These are phyloP conservation scores for Tetraselmis striata DNA, from an alignment of 139 green algal species.

Conservation along the genomic window DNA sequence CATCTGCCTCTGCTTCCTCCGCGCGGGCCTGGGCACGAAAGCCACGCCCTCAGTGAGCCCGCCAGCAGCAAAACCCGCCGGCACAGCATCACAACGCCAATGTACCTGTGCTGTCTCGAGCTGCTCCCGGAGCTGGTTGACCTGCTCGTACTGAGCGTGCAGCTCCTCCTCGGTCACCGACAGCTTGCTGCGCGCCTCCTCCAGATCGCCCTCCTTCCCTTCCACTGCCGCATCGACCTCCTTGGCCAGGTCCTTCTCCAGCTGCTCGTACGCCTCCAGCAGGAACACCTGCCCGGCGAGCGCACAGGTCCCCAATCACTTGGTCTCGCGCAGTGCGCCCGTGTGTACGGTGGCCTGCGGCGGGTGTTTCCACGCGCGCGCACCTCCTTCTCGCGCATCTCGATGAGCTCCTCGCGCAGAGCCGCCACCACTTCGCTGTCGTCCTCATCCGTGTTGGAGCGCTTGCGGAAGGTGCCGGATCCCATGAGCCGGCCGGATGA, in stretches of 20 bases:
- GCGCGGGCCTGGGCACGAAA: neutral
- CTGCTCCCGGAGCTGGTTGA: neutral
- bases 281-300: slow-evolving; percentile 42
- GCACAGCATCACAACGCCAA: no score
- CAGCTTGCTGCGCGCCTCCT: slow-evolving; percentile 1
- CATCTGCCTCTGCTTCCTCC: slow-evolving; percentile 3
- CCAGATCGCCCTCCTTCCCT: neutral
- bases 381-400: slow-evolving; percentile 44
- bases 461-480: neutral
- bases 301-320: no score
- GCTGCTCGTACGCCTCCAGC: slow-evolving; percentile 71
- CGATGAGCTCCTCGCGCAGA: slow-evolving; percentile 32
- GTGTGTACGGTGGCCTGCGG: no score
- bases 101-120: neutral
- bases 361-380: no score
- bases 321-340: no score
- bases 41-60: slow-evolving; percentile 22
- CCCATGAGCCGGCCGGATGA: neutral
- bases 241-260: slow-evolving; percentile 54
- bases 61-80: no score
- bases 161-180: slow-evolving; percentile 5
- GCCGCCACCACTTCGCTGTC: slow-evolving; percentile 5
- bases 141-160: slow-evolving; percentile 5
- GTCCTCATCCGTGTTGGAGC: neutral
- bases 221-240: slow-evolving; percentile 57